These are phyloP conservation scores for Geranium rotundifolium DNA, from an alignment of 345 rosid species.

Conservation along the genomic window DNA sequence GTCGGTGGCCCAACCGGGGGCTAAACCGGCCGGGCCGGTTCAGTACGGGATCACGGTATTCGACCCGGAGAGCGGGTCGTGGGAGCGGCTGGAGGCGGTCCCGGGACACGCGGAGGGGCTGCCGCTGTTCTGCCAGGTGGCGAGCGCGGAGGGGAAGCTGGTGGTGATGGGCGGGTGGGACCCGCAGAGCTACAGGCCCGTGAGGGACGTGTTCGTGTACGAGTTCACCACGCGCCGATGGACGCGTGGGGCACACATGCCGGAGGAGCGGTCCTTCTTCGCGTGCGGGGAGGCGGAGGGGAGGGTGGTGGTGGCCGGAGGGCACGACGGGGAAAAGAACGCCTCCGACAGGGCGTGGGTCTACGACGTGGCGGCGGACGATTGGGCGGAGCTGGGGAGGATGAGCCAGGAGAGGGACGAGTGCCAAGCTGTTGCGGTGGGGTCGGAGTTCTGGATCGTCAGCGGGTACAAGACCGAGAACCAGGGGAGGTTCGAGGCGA, in stretches of 20 bases:
- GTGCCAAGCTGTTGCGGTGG: conserved; percentile 30
- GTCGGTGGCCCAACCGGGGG: conserved; percentile 5
- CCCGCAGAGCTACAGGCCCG: conserved; percentile 27
- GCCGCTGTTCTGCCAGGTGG: conserved; percentile 32
- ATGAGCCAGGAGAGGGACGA: conserved; percentile 42
- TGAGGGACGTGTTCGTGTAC: conserved; percentile 30
- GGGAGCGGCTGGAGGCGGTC: conserved; percentile 29
- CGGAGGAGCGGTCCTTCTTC: conserved; percentile 32
- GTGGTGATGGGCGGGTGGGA: conserved; percentile 45
- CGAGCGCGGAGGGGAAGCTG: conserved; percentile 31
- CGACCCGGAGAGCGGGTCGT: conserved; percentile 21
- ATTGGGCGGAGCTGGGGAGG: conserved; percentile 26
- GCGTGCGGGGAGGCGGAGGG: conserved; percentile 21
- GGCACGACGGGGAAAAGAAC: conserved; percentile 38
- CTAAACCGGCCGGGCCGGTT: conserved; percentile 12
- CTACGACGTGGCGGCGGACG: conserved; percentile 21
- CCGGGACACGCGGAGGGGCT: conserved; percentile 32
- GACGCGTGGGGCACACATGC: conserved; percentile 32
- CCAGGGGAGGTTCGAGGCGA: conserved; percentile 31
- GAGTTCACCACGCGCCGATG: conserved; percentile 34
- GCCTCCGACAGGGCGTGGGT: conserved; percentile 30
- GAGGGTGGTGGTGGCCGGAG: conserved; percentile 25
- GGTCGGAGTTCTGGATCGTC: conserved; percentile 35
- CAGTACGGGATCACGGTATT: conserved; percentile 23
- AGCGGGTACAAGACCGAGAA: conserved; percentile 34